phyloP scores from a whole-genome alignment of 345 rosid species.

The Rhodamnia rubescens region DNA sequence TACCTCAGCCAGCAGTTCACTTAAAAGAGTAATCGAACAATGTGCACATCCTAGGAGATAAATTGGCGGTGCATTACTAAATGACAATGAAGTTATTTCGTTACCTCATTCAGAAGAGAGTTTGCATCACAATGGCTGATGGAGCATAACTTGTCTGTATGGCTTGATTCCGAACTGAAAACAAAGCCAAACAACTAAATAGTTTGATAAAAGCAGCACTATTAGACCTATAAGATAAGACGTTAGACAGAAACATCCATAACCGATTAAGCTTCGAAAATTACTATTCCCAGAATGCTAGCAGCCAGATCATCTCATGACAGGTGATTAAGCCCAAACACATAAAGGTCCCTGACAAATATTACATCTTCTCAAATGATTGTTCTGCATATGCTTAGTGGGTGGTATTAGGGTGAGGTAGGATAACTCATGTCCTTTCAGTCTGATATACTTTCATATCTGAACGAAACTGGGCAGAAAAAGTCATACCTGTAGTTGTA shows the following conservation, averaged over 20 bases:
- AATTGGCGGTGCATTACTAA: neutral
- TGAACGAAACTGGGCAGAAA: neutral
- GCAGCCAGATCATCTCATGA: neutral
- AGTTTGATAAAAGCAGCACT: neutral
- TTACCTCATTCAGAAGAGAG: conserved; percentile 85
- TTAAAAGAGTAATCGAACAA: neutral
- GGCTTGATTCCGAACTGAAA: conserved; percentile 66
- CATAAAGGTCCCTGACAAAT: neutral
- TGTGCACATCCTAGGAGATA: neutral
- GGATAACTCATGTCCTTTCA: neutral
- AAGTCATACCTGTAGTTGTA: conserved; percentile 39
- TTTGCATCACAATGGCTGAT: conserved; percentile 81
- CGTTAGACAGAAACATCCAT: neutral
- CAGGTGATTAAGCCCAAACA: neutral
- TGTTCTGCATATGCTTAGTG: neutral
- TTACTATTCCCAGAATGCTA: neutral
- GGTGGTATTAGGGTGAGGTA: neutral
- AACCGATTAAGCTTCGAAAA: neutral
- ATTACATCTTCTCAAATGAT: neutral
- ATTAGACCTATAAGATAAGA: neutral
- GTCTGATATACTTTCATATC: neutral
- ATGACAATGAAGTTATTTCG: neutral
- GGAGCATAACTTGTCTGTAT: conserved; percentile 84
- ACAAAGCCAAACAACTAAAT: neutral
- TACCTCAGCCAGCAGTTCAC: neutral